Evolutionary conservation across 805 yeast species (phyloP), one percentile per base, ranked within the genome.

Genomic region (Cyberlindnera euphorbiae): DNA sequence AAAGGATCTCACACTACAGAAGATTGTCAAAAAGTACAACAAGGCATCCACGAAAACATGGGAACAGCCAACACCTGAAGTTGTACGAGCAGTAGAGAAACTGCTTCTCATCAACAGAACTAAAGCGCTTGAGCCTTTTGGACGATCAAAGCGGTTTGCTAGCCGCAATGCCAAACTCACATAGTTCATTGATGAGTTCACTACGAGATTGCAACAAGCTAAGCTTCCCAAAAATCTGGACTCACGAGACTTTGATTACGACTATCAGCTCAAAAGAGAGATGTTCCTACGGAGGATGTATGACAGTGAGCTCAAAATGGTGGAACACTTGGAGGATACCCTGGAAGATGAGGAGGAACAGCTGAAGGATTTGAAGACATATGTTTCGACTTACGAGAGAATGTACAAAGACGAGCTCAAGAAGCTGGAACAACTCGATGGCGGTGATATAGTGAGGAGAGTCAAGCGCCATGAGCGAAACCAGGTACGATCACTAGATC

Each of bases 21-120:
- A 28, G 28, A 44, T 52, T 11, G 33, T 53, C 13, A 52, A 48
- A 34, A 39, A 34, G 24, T 51, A 49, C 31, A 32, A 36, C 11
- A 28, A 26, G 7, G 34, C 28, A 0, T 15, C 35, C 5, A 38
- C 47, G 6, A 43, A 40, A n/a, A 13, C 37, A 2, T 53, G 56
- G 56, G 41, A 39, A 10, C 19, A 7, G 6, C 49, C 50, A 2
- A 4, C 42, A 1, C 33, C 37, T 2, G 41, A 46, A 12, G 42
- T 43, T 1, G 13, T 44, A 4, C 21, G 26, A 0, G 18, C 42
- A 3, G 30, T 51, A 3, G 43, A 41, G 26, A 33, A 26, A 9
- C 34, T 50, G 6, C 36, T 53, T 4, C 18, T 28, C 18, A 47
- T 43, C 25, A 44, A 45, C 32, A 51, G 46, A 30, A 35, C 36